Evolutionary conservation across 257 asterid species (phyloP), one percentile per base, ranked within the genome.

Genomic region (Nicotiana tomentosiformis): DNA sequence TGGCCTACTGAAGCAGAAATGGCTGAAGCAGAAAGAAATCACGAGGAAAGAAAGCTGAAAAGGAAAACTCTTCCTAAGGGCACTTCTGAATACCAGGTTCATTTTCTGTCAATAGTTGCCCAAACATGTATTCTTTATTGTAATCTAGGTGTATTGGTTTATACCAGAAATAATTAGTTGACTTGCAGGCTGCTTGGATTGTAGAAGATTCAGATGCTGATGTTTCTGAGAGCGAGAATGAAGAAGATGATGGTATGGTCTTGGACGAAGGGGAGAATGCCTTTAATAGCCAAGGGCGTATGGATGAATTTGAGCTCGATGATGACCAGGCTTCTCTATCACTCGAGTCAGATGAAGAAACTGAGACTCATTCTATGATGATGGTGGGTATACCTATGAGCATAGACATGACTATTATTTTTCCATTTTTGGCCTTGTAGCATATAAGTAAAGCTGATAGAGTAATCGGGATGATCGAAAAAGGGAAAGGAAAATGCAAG

Each of bases 1-100:
- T 96, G 97, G 98, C 99, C 99, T 5, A 94, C 99, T 17, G 98
- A 92, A 87, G 98, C 90, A 81, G 99, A 96, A 88, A 93, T 94
- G 97, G 96, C 92, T 83, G 98, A 96, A 87, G 98, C 98, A 17
- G 97, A 91, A 78, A 88, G 72, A 86, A 66, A 80, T 56, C 89
- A 79, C n/a, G 83, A 87, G 87, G 86, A 89, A 81, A 90, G 86
- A 88, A 92, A 82, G 88, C 89, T 85, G 85, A 92, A 90, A 85
- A 90, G 82, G 90, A 96, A 86, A 88, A 88, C 79, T 81, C 92
- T 92, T 82, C 98, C 98, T 66, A 86, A 64, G 86, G 98, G 98
- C 82, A 92, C 92, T 66, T 94, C 98, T 84, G 99, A 96, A 32
- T 96, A 96, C 84, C 98, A 94, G 97, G 99, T 96, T 83, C 81